phyloP scores from a whole-genome alignment of 2,329 filamentous ascomycete genomes.

The Colletotrichum coccodes region DNA sequence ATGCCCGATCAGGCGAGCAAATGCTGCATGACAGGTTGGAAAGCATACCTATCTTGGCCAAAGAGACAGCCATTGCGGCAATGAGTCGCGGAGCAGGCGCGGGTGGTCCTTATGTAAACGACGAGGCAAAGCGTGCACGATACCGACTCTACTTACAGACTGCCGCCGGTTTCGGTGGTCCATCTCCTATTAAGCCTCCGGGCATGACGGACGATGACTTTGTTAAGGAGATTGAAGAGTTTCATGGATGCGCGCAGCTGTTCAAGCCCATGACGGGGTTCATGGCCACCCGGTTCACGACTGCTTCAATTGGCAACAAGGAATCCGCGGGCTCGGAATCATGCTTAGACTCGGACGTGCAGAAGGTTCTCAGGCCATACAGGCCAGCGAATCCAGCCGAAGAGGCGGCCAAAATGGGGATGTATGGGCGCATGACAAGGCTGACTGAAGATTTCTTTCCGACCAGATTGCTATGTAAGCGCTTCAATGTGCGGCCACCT shows the following conservation, averaged over 20 bases:
- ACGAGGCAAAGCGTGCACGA: constrained; percentile 80
- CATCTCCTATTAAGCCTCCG: constrained; percentile 60
- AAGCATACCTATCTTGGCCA: constrained; percentile 72
- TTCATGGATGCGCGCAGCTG: constrained; percentile 71
- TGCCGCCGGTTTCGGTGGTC: constrained; percentile 70
- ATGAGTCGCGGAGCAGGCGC: constrained; percentile 72
- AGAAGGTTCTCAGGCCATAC: constrained; percentile 58
- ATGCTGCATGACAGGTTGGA: constrained; percentile 66
- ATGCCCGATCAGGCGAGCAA: constrained; percentile 71
- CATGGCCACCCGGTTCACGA: constrained; percentile 95
- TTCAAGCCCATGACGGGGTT: constrained; percentile 92
- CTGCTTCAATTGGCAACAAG: constrained; percentile 62
- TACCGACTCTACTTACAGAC: constrained; percentile 86
- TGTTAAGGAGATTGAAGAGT: constrained; percentile 82
- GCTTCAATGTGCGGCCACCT: constrained; percentile 88
- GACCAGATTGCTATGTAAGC: constrained; percentile 87
- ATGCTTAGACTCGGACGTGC: constrained; percentile 35
- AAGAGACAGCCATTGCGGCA: constrained; percentile 74
- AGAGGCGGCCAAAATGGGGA: constrained; percentile 87
- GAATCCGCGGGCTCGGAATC: constrained; percentile 36
- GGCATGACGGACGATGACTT: constrained; percentile 75
- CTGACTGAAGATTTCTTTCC: constrained; percentile 79
- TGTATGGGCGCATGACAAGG: constrained; percentile 92
- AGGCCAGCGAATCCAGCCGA: constrained; percentile 82
- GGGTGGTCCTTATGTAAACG: constrained; percentile 84